These are phyloP conservation scores for Kuraishia floccosa DNA, from an alignment of 805 yeast genomes.

Conservation along the genomic window DNA sequence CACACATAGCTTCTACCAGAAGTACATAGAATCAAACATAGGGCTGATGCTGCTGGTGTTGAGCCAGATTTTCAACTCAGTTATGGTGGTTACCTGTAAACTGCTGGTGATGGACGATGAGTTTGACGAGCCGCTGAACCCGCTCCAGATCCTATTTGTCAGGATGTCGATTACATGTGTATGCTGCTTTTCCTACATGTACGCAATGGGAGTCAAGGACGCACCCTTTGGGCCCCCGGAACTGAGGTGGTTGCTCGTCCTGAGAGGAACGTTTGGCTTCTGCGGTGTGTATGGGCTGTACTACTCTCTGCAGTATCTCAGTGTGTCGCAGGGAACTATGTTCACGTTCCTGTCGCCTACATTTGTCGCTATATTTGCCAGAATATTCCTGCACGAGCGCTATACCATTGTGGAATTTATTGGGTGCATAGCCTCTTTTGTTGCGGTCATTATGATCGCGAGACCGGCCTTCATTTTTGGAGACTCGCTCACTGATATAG, in stretches of 20 bases:
- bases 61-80: constrained; percentile 64
- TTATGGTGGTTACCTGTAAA: constrained; percentile 70
- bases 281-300: constrained; percentile 75
- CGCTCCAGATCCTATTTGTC: constrained; percentile 65
- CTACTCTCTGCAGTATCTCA: constrained; percentile 59
- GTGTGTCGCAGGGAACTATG: constrained; percentile 73
- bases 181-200: constrained; percentile 47
- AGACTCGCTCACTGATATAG: constrained; percentile 10
- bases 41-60: constrained; percentile 50
- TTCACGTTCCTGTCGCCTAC: constrained; percentile 73
- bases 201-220: constrained; percentile 30
- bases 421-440: constrained; percentile 57
- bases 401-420: constrained; percentile 56
- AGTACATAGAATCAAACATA: constrained; percentile 21
- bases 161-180: constrained; percentile 66
- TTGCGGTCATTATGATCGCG: constrained; percentile 74
- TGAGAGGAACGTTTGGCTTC: constrained; percentile 67
- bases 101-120: constrained; percentile 57
- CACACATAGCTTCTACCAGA: too few relatives aligned
- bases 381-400: constrained; percentile 51
- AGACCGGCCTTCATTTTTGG: constrained; percentile 70
- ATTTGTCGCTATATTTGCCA: constrained; percentile 65
- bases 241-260: constrained; percentile 37
- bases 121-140: constrained; percentile 52
- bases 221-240: constrained; percentile 64